phyloP scores from a whole-genome alignment of 2,329 filamentous ascomycete genomes.

The Aspergillus fumigatus region DNA sequence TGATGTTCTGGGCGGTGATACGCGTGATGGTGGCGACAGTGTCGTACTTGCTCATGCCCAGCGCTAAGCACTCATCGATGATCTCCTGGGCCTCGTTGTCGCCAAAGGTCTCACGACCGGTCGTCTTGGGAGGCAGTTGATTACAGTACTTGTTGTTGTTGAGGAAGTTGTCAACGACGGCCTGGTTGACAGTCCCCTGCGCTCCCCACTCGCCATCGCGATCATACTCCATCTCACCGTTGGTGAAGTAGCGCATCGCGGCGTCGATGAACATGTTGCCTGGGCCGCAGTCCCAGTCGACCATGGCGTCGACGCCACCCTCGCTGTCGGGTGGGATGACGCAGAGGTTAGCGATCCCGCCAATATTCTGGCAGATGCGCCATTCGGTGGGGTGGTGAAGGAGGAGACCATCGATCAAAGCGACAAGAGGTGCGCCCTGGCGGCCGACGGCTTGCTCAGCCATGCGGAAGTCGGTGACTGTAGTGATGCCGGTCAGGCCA shows the following conservation, averaged over 20 bases:
- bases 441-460: slow-evolving; percentile 53
- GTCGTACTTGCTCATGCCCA: too few species aligned
- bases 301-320: slow-evolving; percentile 37
- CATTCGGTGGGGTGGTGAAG: slow-evolving; percentile 54
- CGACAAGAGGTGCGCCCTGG: slow-evolving; percentile 53
- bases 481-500: slow-evolving; percentile 53
- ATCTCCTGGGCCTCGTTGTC: too few species aligned
- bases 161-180: slow-evolving; percentile 51
- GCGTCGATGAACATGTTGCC: slow-evolving; percentile 56
- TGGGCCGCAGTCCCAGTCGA: slow-evolving; percentile 54
- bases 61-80: too few species aligned
- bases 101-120: slow-evolving; percentile 54
- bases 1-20: slow-evolving; percentile 56
- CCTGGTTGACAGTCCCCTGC: slow-evolving; percentile 47
- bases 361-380: slow-evolving; percentile 58
- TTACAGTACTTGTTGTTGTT: slow-evolving; percentile 46
- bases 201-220: slow-evolving; percentile 49
- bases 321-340: slow-evolving; percentile 50
- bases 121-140: slow-evolving; percentile 52
- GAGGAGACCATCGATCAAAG: slow-evolving; percentile 54
- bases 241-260: slow-evolving; percentile 51
- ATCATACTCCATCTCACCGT: slow-evolving; percentile 49
- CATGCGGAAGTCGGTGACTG: slow-evolving; percentile 56
- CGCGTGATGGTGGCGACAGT: slow-evolving; percentile 37
- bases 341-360: slow-evolving; percentile 58